These are phyloP conservation scores for Hordeum vulgare DNA, from an alignment of 176 grass and related monocot species.

Conservation along the genomic window DNA sequence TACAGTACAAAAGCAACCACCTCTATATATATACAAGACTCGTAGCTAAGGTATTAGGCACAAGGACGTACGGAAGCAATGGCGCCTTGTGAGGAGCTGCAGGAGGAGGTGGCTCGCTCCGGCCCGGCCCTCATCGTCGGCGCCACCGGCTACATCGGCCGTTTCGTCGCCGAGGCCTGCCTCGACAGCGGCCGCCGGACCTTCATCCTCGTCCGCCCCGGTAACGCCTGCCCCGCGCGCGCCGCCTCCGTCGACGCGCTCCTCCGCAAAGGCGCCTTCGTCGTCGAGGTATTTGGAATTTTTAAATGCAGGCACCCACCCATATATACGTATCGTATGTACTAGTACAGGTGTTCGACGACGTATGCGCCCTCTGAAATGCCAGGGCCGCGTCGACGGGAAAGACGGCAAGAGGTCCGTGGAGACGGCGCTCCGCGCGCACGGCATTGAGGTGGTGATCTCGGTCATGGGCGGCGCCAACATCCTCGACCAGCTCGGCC, in stretches of 20 bases:
- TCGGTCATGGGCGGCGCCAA: conserved; percentile 54
- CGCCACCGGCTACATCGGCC: conserved; percentile 69
- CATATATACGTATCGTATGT: no score
- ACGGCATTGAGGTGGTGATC: conserved; percentile 54
- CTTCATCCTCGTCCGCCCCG: conserved; percentile 53
- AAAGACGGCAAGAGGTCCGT: conserved; percentile 25
- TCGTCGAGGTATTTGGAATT: conserved; percentile 51
- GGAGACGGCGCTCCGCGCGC: conserved; percentile 37
- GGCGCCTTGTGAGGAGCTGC: background rate
- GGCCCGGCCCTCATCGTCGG: conserved; percentile 51
- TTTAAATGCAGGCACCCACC: background rate
- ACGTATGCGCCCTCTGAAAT: background rate
- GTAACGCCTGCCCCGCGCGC: conserved; percentile 13
- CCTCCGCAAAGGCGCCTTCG: conserved; percentile 39
- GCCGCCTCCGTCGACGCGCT: conserved; percentile 41
- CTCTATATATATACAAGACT: background rate
- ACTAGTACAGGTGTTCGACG: no score
- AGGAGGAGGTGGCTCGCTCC: background rate
- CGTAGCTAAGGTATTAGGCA: background rate
- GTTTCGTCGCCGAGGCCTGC: conserved; percentile 61
- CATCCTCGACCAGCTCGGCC: conserved; percentile 58
- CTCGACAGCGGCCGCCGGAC: conserved; percentile 42
- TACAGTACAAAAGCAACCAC: background rate
- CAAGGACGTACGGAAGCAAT: background rate
- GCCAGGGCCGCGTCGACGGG: background rate